A percentile compares a stretch with the other conserved stretches of the same genome.
Conservation (phyloP, 129 eudicot genomes). For the Saussurea involucrata region DNA sequence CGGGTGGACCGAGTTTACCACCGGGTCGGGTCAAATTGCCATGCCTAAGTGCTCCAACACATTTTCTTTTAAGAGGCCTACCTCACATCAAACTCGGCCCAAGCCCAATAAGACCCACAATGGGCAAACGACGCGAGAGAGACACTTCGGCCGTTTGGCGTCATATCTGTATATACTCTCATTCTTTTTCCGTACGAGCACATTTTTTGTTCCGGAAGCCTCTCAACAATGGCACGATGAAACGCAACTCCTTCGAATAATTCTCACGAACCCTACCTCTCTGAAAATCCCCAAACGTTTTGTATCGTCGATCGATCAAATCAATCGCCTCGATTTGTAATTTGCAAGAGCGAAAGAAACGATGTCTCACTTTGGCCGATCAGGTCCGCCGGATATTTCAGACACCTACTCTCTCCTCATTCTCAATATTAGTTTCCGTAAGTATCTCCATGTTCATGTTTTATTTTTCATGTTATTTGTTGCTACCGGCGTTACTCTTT, state of each 20-base stretch:
- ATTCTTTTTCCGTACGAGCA: background rate
- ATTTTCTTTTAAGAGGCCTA: background rate
- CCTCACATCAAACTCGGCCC: background rate
- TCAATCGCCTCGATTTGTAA: background rate
- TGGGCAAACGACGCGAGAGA: background rate
- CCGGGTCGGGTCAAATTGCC: too few relatives aligned
- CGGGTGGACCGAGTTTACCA: too few relatives aligned
- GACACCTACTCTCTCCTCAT: conserved; percentile 71
- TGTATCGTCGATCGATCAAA: background rate
- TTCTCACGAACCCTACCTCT: conserved; percentile 18
- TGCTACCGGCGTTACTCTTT: background rate
- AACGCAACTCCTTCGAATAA: background rate
- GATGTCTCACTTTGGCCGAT: conserved; percentile 67
- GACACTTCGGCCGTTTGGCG: conserved; percentile 9
- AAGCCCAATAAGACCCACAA: background rate
- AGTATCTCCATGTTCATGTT: background rate
- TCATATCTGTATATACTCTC: background rate
- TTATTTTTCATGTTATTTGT: background rate
- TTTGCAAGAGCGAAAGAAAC: background rate
- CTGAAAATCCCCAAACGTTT: background rate
- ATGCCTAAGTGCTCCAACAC: too few relatives aligned
- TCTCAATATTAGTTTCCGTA: conserved; percentile 68
- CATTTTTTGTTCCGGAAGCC: conserved; percentile 12
- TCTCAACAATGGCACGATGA: conserved; percentile 4
- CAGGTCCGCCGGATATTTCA: conserved; percentile 64